A percentile compares a stretch with the other conserved stretches of the same genome.
Conservation (phyloP, 371 early-diverging fungal genomes). For the Circinella minor region DNA sequence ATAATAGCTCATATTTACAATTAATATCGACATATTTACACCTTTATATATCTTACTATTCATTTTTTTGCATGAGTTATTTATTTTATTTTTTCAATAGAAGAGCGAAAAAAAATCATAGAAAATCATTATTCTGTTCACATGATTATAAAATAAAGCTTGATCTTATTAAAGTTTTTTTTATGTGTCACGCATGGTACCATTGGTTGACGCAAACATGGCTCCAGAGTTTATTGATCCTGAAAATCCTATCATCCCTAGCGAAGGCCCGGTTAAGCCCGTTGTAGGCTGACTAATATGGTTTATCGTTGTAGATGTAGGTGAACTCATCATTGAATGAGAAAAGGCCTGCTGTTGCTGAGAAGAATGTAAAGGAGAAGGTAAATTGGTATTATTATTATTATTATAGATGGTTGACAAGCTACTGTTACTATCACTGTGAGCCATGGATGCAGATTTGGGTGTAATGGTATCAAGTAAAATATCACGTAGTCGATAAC, state of each 20-base stretch:
- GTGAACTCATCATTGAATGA: conserved; percentile 3
- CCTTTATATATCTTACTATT: no score
- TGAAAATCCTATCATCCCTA: conserved; percentile 12
- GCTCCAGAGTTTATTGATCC: conserved; percentile 7
- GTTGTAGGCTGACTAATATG: conserved; percentile 7
- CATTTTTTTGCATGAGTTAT: no score
- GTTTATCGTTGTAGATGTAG: background rate
- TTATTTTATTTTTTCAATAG: background rate
- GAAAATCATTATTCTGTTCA: background rate
- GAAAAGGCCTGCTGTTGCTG: background rate
- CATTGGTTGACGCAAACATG: background rate
- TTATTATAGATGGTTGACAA: conserved; percentile 11
- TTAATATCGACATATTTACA: no score
- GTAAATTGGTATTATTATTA: background rate
- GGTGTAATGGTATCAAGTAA: conserved; percentile 72
- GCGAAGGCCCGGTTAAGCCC: conserved; percentile 1
- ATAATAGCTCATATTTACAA: no score
- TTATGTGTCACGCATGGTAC: conserved; percentile 1
- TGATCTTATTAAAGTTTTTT: background rate
- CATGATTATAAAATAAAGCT: background rate
- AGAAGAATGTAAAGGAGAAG: conserved; percentile 7
- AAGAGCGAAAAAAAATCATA: no score
- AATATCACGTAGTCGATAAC: conserved; percentile 65
- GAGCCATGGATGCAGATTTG: conserved; percentile 23
- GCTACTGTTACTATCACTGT: conserved; percentile 20